Percentiles rank a stretch among this genome's conserved stretches.
Conservation (phyloP, 805 yeast genomes). For the Wickerhamia fluorescens region DNA sequence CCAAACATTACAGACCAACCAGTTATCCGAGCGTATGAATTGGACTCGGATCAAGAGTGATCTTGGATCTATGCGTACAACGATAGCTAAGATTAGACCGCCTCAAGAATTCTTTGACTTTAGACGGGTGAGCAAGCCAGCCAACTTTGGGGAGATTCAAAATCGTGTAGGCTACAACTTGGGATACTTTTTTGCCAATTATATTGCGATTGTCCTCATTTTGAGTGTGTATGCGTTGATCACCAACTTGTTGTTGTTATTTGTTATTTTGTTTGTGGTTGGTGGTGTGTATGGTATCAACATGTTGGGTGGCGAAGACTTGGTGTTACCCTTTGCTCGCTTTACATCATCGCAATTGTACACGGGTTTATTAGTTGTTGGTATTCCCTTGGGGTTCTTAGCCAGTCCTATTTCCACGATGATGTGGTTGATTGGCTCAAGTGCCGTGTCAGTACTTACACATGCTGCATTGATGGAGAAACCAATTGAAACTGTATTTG, state of each 20-base stretch:
- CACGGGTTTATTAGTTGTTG: slow-evolving; percentile 69
- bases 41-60: slow-evolving; percentile 18
- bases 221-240: slow-evolving; percentile 79
- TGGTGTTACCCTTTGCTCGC: slow-evolving; percentile 65
- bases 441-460: slow-evolving; percentile 66
- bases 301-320: slow-evolving; percentile 74
- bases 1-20: slow-evolving; percentile 9
- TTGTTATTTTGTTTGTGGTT: slow-evolving; percentile 67
- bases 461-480: slow-evolving; percentile 93
- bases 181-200: slow-evolving; percentile 82
- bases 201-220: slow-evolving; percentile 62
- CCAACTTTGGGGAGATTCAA: slow-evolving; percentile 82
- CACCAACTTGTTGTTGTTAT: slow-evolving; percentile 76
- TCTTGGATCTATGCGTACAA: slow-evolving; percentile 44
- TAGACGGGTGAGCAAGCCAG: slow-evolving; percentile 85
- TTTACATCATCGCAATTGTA: slow-evolving; percentile 76
- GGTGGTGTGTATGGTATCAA: slow-evolving; percentile 76
- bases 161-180: slow-evolving; percentile 82
- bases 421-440: slow-evolving; percentile 88
- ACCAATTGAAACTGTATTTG: slow-evolving; percentile 91
- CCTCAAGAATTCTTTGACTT: slow-evolving; percentile 92
- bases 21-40: slow-evolving; percentile 17
- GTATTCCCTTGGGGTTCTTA: slow-evolving; percentile 74
- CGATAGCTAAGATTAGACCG: slow-evolving; percentile 70
- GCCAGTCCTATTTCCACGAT: slow-evolving; percentile 87